Conservation (phyloP, 2,329 filamentous ascomycete genomes). For the Nemania bipapillata region DNA sequence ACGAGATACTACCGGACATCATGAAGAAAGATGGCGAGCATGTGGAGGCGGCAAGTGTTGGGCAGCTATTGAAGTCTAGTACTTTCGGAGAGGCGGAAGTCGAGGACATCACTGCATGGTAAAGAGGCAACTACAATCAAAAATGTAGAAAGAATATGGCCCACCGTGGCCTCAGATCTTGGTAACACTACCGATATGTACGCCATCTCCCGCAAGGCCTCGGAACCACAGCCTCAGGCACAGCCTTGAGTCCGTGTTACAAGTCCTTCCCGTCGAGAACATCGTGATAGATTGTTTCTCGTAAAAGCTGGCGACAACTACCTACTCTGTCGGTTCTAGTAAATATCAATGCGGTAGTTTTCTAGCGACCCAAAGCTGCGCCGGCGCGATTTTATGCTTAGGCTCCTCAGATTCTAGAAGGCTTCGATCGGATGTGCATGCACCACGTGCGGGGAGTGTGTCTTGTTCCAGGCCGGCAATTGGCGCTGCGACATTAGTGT, state of each 20-base stretch:
- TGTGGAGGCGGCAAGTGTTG: slow-evolving; percentile 62
- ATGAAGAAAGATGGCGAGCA: slow-evolving; percentile 72
- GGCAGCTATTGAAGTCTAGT: slow-evolving; percentile 81
- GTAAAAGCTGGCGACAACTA: not conserved
- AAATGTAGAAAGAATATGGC: slow-evolving; percentile 3
- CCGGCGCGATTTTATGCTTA: not conserved
- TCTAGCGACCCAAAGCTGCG: not conserved
- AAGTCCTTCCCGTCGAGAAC: not conserved
- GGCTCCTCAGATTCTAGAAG: slow-evolving; percentile 22
- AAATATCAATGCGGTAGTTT: not conserved
- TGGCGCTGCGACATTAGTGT: not conserved
- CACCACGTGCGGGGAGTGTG: not conserved
- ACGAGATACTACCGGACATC: slow-evolving; percentile 84
- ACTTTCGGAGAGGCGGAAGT: slow-evolving; percentile 96
- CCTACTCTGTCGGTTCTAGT: not conserved
- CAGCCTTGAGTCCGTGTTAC: not conserved
- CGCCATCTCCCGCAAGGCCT: not conserved
- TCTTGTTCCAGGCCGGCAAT: slow-evolving; percentile 9
- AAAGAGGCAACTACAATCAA: slow-evolving; percentile 45
- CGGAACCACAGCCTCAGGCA: not conserved
- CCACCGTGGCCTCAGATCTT: not conserved
- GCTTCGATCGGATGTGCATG: slow-evolving; percentile 7
- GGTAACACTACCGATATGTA: too few relatives aligned
- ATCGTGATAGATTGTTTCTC: not conserved
- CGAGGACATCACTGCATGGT: slow-evolving; percentile 96